Evolutionary conservation across 768 basidiomycete species (phyloP).

Genomic region (Russula ochroleuca): DNA sequence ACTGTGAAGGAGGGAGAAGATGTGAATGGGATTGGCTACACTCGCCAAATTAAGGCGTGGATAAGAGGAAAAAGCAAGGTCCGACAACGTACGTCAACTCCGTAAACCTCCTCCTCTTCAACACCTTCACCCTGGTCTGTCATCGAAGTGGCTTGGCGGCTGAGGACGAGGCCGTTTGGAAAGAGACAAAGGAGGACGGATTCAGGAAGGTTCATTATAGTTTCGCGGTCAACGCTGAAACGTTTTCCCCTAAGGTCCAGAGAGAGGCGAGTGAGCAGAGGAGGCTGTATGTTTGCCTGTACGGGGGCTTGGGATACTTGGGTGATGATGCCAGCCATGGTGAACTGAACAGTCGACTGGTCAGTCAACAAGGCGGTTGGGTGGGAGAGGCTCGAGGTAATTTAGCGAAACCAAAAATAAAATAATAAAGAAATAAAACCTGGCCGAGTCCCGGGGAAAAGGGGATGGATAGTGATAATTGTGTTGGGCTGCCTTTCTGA

Average conservation of each 20-base stretch:
- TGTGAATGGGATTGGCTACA: slow-evolving; percentile 23
- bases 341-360: neutral
- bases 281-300: slow-evolving; percentile 73
- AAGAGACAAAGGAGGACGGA: slow-evolving; percentile 94
- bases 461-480: slow-evolving; percentile 18
- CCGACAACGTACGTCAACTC: slow-evolving; percentile 77
- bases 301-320: slow-evolving; percentile 58
- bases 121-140: slow-evolving; percentile 70
- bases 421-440: slow-evolving; percentile 5
- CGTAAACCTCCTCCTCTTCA: slow-evolving; percentile 89
- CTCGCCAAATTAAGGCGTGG: slow-evolving; percentile 16
- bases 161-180: slow-evolving; percentile 93
- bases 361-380: neutral
- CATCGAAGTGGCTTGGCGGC: slow-evolving; percentile 73
- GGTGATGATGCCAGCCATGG: slow-evolving; percentile 45
- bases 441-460: slow-evolving; percentile 1
- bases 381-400: neutral
- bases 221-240: slow-evolving; percentile 95
- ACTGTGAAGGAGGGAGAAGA: slow-evolving; percentile 46
- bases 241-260: slow-evolving; percentile 89
- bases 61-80: slow-evolving; percentile 13
- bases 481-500: slow-evolving; percentile 18
- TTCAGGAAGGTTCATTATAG: slow-evolving; percentile 97
- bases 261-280: slow-evolving; percentile 81
- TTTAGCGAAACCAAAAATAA: neutral